Conservation (phyloP, 2,329 filamentous ascomycete species). For the Trichoderma atrobrunneum region DNA sequence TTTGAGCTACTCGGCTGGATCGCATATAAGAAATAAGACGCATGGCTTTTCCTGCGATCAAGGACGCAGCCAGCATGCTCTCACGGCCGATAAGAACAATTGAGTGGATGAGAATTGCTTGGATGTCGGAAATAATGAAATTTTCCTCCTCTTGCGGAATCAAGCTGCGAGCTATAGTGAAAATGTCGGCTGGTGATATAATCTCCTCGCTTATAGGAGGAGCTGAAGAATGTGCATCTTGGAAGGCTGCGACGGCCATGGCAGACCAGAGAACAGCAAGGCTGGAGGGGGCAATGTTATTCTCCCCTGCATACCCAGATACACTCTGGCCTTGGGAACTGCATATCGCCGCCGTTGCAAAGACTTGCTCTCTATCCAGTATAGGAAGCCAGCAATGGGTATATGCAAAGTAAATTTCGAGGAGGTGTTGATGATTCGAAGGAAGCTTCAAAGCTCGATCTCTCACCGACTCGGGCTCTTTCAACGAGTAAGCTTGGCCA, state of each 20-base stretch:
- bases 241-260: conserved; percentile 1
- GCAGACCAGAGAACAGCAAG: conserved; percentile 14
- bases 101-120: conserved; percentile 7
- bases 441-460: not conserved
- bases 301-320: not conserved
- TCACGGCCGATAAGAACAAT: conserved; percentile 3
- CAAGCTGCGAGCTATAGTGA: conserved; percentile 1
- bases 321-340: not conserved
- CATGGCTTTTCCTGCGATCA: not conserved
- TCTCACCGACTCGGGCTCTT: not conserved
- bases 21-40: not conserved
- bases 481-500: not conserved
- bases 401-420: conserved; percentile 12
- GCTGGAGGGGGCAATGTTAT: not conserved
- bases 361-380: not conserved
- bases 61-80: not conserved
- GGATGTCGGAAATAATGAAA: not conserved
- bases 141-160: not conserved
- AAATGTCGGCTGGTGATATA: not conserved
- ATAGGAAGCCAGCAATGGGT: conserved; percentile 13
- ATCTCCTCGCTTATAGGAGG: not conserved
- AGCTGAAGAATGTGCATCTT: conserved; percentile 9
- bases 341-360: not conserved
- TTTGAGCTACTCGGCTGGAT: not conserved
- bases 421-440: not conserved